A percentile compares a stretch with the other conserved stretches of the same genome.
Conservation (phyloP, 306 rosid genomes). For the Argentina anserina region DNA sequence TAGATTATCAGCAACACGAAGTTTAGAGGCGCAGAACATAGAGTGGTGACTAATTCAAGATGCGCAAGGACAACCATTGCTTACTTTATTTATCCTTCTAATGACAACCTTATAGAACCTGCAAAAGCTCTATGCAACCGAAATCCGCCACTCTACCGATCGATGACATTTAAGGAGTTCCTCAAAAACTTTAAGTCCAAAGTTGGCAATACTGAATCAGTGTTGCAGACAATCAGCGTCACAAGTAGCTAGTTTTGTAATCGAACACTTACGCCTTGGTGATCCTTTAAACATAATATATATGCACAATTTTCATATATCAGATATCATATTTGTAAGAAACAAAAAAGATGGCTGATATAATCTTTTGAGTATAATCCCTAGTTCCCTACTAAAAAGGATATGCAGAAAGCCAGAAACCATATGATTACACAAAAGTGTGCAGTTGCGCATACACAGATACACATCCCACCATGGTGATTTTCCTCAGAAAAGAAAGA, state of each 20-base stretch:
- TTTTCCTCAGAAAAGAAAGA: neutral
- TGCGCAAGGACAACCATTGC: conserved; percentile 45
- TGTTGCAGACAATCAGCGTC: conserved; percentile 7
- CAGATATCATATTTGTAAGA: neutral
- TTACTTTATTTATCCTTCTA: conserved; percentile 52
- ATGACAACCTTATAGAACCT: conserved; percentile 46
- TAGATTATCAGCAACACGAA: conserved; percentile 63
- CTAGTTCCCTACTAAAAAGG: neutral
- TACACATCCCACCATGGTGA: neutral
- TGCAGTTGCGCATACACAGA: neutral
- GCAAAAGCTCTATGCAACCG: conserved; percentile 35
- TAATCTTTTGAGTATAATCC: neutral
- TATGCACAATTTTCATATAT: neutral
- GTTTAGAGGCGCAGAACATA: conserved; percentile 56
- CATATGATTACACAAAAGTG: neutral
- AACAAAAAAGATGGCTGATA: neutral
- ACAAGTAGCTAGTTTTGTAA: neutral
- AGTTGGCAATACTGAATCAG: conserved; percentile 36
- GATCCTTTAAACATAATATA: neutral
- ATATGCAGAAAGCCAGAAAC: neutral
- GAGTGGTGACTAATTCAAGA: conserved; percentile 58
- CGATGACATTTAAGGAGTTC: conserved; percentile 46
- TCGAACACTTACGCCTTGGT: neutral
- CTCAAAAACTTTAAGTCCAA: conserved; percentile 24
- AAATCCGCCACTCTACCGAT: conserved; percentile 34